Evolutionary conservation across 192 early-diverging fungal genomes (phyloP), one percentile per base, ranked within the genome.

Genomic region (Rhizophlyctis rosea): DNA sequence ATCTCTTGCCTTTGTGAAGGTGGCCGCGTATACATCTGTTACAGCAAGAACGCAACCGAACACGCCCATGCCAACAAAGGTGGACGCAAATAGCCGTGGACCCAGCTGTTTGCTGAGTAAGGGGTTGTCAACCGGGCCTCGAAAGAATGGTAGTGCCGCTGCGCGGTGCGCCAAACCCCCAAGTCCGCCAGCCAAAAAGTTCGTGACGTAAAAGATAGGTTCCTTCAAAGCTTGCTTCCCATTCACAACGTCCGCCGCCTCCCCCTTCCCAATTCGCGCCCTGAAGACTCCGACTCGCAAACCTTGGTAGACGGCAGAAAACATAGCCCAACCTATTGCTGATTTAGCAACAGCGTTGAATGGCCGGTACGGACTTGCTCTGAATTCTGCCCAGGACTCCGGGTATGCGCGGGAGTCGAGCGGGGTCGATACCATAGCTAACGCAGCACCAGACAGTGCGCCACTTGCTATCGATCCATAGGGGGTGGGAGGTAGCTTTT

Each of bases 151-250:
- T 4, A 68, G 32, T 9, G 67, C 61, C 16, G 67, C 67, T 2
- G 67, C 67, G 18, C 67, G 58, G 33, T 68, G 61, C 51, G 67
- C 59, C 50, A 68, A 28, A 11, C 67, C 67, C 14, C 48, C 67
- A 4, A 68, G 59, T 3, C 59, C 67, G 24, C 67, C 67, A 21
- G 59, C 59, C 13, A 56, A 36, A 47, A 68, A 68, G 34, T 68
- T 68, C 25, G 67, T 68, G n/a, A 39, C 16, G 34, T 68, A 59
- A 58, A 58, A 68, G 16, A 47, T 47, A 7, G 36, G 25, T 24
- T 68, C 67, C 18, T 68, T 53, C 16, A 58, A 2, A 68, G 48
- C 34, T n/a, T n/a, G 18, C 9, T 47, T 54, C 36, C 59, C 50
- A 1, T 55, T 11, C 67, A 44, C 18, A 13, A 13, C 32, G 7